Conservation (phyloP, 495 filamentous ascomycete species). For the Penicillium antarcticum region DNA sequence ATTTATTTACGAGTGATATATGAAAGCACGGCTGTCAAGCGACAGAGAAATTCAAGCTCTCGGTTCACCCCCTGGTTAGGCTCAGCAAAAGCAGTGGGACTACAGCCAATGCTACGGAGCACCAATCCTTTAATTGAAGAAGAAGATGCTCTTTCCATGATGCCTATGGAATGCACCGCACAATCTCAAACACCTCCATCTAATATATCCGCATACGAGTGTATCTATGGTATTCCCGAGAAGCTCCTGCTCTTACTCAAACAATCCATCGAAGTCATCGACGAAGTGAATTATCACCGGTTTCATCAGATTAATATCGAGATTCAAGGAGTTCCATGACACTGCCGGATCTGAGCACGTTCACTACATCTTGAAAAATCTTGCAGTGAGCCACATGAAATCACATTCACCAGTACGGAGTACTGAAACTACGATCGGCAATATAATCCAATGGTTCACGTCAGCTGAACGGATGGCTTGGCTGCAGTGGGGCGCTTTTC, state of each 20-base stretch:
- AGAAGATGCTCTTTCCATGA: neutral
- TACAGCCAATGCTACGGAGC: neutral
- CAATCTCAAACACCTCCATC: neutral
- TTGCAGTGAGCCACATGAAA: too few relatives aligned
- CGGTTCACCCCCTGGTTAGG: neutral
- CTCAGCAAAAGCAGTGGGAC: neutral
- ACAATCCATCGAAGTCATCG: slow-evolving; percentile 1
- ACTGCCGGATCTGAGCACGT: too few relatives aligned
- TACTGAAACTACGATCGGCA: too few relatives aligned
- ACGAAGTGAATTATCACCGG: neutral
- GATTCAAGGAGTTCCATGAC: too few relatives aligned
- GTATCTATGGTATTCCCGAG: slow-evolving; percentile 1
- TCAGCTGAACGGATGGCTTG: too few relatives aligned
- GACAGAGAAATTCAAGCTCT: neutral
- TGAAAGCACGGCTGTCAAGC: neutral
- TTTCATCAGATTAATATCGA: too few relatives aligned
- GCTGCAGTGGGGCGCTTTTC: too few relatives aligned
- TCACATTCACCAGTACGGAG: too few relatives aligned
- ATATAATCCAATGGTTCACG: too few relatives aligned
- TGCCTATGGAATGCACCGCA: neutral
- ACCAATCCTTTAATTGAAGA: neutral
- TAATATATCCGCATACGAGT: neutral
- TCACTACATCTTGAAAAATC: too few relatives aligned
- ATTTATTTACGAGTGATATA: slow-evolving; percentile 1
- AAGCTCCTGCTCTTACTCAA: neutral